Evolutionary conservation across 176 grass and related monocot species (phyloP).

Genomic region (Phragmites australis): DNA sequence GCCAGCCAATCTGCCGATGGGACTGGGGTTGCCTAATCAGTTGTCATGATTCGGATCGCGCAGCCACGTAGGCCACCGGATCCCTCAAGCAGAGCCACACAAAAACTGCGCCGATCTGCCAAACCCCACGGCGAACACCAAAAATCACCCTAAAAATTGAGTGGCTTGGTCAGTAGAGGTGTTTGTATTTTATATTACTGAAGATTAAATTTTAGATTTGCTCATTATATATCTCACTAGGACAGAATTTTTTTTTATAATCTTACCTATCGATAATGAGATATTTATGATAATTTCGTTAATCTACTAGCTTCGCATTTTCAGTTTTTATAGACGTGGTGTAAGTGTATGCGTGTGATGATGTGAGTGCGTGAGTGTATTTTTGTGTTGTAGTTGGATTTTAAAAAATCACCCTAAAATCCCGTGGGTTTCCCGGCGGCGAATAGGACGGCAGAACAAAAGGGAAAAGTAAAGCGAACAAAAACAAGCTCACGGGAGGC

Average conservation of each 20-base stretch:
- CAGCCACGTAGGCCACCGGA: background rate
- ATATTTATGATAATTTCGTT: no score
- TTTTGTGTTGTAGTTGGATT: no score
- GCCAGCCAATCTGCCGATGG: background rate
- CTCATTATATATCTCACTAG: no score
- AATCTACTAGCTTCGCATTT: no score
- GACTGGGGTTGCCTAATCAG: background rate
- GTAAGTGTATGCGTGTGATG: no score
- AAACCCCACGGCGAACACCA: background rate
- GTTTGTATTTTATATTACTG: no score
- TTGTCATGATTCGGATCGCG: background rate
- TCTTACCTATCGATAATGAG: no score
- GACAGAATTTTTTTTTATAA: no score
- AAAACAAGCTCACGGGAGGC: background rate
- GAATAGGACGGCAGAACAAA: background rate
- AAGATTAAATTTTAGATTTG: no score
- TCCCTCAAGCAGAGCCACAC: background rate
- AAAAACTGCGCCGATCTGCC: conserved; percentile 1
- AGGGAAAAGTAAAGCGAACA: background rate
- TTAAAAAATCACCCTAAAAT: background rate
- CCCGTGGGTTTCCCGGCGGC: background rate
- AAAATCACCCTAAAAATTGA: background rate
- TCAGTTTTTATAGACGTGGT: no score
- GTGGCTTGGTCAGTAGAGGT: no score
- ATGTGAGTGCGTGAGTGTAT: no score